Evolutionary conservation across 345 rosid species (phyloP).

Genomic region (Physaria fendleri): DNA sequence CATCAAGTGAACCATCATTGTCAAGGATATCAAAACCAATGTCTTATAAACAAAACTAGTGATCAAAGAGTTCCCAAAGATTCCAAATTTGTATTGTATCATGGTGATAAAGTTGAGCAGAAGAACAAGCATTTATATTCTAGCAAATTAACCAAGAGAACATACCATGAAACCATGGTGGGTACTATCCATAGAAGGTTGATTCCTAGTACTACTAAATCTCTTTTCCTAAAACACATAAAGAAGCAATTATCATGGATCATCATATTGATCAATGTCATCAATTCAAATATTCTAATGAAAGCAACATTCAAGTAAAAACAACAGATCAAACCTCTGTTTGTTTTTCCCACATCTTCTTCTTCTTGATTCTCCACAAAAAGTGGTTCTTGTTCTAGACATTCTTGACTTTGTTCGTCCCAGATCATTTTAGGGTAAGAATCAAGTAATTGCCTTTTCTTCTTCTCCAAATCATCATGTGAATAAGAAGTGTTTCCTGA

Average conservation of each 20-base stretch:
- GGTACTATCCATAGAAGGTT: neutral
- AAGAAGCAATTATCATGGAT: neutral
- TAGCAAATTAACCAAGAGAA: neutral
- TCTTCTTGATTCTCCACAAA: neutral
- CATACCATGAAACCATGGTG: neutral
- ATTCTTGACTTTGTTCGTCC: conserved; percentile 8
- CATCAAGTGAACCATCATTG: conserved; percentile 63
- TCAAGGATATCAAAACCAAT: conserved; percentile 37
- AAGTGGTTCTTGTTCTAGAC: conserved; percentile 4
- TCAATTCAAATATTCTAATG: neutral
- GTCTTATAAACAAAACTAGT: neutral
- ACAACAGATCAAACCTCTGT: neutral
- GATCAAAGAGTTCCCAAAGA: neutral
- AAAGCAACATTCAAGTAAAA: neutral
- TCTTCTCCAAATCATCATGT: conserved; percentile 10
- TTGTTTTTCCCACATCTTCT: neutral
- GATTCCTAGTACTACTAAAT: neutral
- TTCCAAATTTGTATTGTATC: neutral
- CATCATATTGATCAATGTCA: neutral
- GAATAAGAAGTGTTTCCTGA: conserved; percentile 19
- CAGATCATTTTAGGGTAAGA: neutral
- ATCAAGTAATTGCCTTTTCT: conserved; percentile 1
- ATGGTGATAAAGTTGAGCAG: neutral
- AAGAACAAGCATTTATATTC: neutral
- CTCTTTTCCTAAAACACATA: neutral